These are phyloP conservation scores for Picea sitchensis DNA, from an alignment of 75 land plant species.

Conservation along the genomic window DNA sequence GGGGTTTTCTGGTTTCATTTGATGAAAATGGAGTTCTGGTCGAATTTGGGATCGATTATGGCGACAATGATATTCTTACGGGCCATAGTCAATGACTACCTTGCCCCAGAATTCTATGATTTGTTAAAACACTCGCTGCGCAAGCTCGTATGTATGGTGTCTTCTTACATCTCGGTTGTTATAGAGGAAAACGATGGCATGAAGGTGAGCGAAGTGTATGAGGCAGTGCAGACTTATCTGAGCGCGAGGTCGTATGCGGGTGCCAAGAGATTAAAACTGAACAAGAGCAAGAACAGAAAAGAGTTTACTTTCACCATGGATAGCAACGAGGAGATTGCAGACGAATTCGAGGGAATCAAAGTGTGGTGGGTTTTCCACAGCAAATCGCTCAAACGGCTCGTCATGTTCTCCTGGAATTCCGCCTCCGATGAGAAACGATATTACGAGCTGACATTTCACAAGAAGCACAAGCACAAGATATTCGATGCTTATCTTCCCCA, in stretches of 20 bases:
- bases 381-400: background rate
- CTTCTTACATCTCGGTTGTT: slow-evolving; percentile 12
- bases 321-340: slow-evolving; percentile 36
- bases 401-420: background rate
- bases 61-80: background rate
- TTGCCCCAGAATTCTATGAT: slow-evolving; percentile 1
- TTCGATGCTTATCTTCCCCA: slow-evolving; percentile 28
- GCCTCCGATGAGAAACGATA: slow-evolving; percentile 20
- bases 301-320: slow-evolving; percentile 44
- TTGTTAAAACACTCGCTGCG: slow-evolving; percentile 1
- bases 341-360: slow-evolving; percentile 35
- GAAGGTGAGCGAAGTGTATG: slow-evolving; percentile 42
- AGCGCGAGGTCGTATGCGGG: slow-evolving; percentile 20
- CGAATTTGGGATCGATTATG: slow-evolving; percentile 3
- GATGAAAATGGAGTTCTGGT: background rate
- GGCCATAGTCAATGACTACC: background rate
- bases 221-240: slow-evolving; percentile 39
- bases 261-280: slow-evolving; percentile 35
- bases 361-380: slow-evolving; percentile 35
- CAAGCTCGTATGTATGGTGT: slow-evolving; percentile 11
- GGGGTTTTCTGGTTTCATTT: no score
- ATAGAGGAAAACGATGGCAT: slow-evolving; percentile 28
- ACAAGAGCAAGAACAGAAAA: slow-evolving; percentile 29
- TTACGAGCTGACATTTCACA: slow-evolving; percentile 23
- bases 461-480: slow-evolving; percentile 18